Evolutionary conservation across 1,284 basidiomycete species (phyloP), one percentile per base, ranked within the genome.

Genomic region (Sanghuangporus sanghuang): DNA sequence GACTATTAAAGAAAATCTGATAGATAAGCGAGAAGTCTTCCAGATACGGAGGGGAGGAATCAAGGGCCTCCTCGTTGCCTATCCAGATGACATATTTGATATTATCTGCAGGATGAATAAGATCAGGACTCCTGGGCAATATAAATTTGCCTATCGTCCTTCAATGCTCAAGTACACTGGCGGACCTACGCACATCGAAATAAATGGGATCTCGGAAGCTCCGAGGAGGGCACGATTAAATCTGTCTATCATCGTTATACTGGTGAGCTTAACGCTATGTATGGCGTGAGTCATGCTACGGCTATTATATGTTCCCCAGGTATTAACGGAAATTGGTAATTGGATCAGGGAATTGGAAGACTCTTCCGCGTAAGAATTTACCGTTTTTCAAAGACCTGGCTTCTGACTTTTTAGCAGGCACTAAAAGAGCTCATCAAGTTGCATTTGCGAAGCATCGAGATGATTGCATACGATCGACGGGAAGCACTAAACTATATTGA

Each of bases 161-260:
- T 71, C 70, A 0, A 71, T 72, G 70, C 36, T 63, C 48, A 73
- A 73, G 54, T 73, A 71, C 55, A 35, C 64, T 9, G 68, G 64
- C 8, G 68, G 71, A 3, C 70, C 66, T 2, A 57, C 55, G 11
- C 39, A 64, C 12, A 58, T 73, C 1, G 72, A 73, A 32, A 57
- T 73, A 6, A 65, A 69, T 7, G 60, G 63, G 7, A 61, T 69
- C 18, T 69, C 72, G 2, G 59, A 61, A 16, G 40, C 67, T 3
- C 62, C 66, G 2, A 63, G 63, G 35, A 32, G 50, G n/a, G 71
- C 68, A 2, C 67, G 70, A 12, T 63, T 73, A 5, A 71, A 69
- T 57, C 67, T 64, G 53, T 64, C 68, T 16, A 70, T 72, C 57
- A 70, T 73, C 42, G 36, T 69, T 4, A 58, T 71, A 6, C 60